Percentiles rank a stretch among this genome's conserved stretches.
These are phyloP conservation scores for Neckera pumila DNA, from an alignment of 225 moss, liverwort and hornwort genomes.

Conservation along the genomic window DNA sequence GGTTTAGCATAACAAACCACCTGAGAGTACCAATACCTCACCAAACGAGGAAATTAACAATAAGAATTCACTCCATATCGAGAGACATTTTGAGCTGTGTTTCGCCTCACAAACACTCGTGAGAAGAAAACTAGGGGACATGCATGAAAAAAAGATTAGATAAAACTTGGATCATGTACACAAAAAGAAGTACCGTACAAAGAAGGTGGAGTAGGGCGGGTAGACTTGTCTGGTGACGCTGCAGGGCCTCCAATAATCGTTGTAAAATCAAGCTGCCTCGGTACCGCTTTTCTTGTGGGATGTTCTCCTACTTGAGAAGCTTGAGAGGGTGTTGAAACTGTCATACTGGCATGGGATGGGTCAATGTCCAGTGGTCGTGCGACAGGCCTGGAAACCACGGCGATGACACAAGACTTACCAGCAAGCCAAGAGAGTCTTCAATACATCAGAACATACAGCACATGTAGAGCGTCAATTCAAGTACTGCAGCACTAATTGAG, in stretches of 20 bases:
- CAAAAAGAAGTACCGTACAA: slow-evolving; percentile 25
- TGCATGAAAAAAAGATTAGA: not conserved
- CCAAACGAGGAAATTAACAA: not conserved
- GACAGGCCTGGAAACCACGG: slow-evolving; percentile 1
- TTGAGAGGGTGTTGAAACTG: slow-evolving; percentile 6
- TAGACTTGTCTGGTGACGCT: slow-evolving; percentile 21
- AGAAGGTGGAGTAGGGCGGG: slow-evolving; percentile 22
- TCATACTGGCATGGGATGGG: not conserved
- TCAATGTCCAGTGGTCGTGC: not conserved
- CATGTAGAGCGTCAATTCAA: not conserved
- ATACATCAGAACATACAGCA: not conserved
- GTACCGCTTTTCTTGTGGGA: slow-evolving; percentile 19
- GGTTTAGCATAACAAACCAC: not conserved
- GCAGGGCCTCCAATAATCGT: slow-evolving; percentile 41
- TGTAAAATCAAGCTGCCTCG: slow-evolving; percentile 49
- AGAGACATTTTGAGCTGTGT: not conserved
- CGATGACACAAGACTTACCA: not conserved
- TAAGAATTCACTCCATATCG: not conserved
- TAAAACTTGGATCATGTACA: not conserved
- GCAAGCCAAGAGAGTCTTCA: not conserved
- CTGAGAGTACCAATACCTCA: not conserved
- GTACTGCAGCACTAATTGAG: not conserved
- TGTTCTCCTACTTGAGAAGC: slow-evolving; percentile 12
- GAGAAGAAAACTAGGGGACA: not conserved
- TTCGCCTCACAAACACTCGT: not conserved